Evolutionary conservation across 2,329 filamentous ascomycete genomes (phyloP).

Genomic region (Septoria linicola): DNA sequence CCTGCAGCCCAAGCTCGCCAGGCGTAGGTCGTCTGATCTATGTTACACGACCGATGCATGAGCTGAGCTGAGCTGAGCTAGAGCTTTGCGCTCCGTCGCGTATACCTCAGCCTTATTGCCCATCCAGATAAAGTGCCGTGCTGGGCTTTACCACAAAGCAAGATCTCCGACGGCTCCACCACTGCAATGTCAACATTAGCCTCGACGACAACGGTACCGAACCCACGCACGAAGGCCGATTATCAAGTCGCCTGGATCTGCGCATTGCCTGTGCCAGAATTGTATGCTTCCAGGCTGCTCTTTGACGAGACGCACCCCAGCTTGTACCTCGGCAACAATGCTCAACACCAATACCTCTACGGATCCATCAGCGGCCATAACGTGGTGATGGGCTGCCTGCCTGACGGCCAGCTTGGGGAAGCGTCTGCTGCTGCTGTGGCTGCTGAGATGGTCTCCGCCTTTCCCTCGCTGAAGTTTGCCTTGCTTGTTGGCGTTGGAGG

Average conservation of each 20-base stretch:
- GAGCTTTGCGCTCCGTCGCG: no score
- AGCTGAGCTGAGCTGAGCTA: no score
- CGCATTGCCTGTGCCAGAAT: slow-evolving; percentile 10
- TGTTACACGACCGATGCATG: no score
- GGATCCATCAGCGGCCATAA: slow-evolving; percentile 11
- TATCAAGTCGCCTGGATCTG: slow-evolving; percentile 13
- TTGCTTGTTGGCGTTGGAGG: slow-evolving; percentile 28
- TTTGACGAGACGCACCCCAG: slow-evolving; percentile 5
- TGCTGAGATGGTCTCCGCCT: slow-evolving; percentile 25
- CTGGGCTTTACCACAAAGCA: no score
- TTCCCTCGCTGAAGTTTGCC: slow-evolving; percentile 20
- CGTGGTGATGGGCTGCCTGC: slow-evolving; percentile 16
- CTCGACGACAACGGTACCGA: no score
- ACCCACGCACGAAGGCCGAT: background rate
- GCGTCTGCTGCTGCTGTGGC: slow-evolving; percentile 21
- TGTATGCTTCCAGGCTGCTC: slow-evolving; percentile 8
- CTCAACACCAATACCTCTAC: slow-evolving; percentile 8
- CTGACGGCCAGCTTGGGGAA: background rate
- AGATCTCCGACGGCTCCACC: no score
- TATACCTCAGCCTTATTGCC: no score
- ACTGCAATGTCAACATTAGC: no score
- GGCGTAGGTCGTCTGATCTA: no score
- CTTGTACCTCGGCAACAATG: background rate
- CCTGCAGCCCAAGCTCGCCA: no score
- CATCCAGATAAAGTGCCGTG: no score